A percentile compares a stretch with the other conserved stretches of the same genome.
Conservation (phyloP, 345 rosid genomes). For the Aethionema arabicum region DNA sequence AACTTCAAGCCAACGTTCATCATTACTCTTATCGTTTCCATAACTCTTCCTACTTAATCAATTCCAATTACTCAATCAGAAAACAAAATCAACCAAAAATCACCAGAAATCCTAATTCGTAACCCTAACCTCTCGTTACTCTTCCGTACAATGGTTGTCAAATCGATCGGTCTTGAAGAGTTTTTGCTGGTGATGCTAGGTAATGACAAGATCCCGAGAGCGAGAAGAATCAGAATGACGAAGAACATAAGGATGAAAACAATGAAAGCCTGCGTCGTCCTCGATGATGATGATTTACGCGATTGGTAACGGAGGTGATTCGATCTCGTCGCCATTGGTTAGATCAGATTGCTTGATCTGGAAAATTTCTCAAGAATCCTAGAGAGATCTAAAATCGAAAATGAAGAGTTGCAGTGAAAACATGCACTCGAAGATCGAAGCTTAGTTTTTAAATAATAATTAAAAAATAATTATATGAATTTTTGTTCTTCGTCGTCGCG, state of each 20-base stretch:
- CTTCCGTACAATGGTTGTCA: constrained; percentile 50
- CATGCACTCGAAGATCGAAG: constrained; percentile 18
- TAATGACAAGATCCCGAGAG: constrained; percentile 61
- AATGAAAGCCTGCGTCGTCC: constrained; percentile 49
- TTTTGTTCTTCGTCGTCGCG: constrained; percentile 11
- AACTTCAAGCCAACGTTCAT: constrained; percentile 76
- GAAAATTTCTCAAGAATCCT: not conserved
- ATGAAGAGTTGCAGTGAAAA: constrained; percentile 17
- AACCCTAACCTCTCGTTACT: constrained; percentile 37
- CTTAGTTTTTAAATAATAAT: not conserved
- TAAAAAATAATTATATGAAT: not conserved
- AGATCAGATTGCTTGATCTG: not conserved
- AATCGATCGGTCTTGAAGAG: constrained; percentile 56
- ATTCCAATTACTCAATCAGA: not conserved
- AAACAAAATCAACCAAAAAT: not conserved
- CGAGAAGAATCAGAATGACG: constrained; percentile 58
- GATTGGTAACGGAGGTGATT: constrained; percentile 53
- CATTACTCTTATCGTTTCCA: constrained; percentile 47
- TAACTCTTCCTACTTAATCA: constrained; percentile 15
- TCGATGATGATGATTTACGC: constrained; percentile 48
- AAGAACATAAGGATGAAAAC: constrained; percentile 52
- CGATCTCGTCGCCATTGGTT: constrained; percentile 50
- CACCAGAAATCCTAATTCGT: not conserved
- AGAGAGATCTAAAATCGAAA: constrained; percentile 7
- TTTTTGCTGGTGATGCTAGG: constrained; percentile 42